Evolutionary conservation across 2,329 filamentous ascomycete species (phyloP).

Genomic region (Leptodontidium sp.): DNA sequence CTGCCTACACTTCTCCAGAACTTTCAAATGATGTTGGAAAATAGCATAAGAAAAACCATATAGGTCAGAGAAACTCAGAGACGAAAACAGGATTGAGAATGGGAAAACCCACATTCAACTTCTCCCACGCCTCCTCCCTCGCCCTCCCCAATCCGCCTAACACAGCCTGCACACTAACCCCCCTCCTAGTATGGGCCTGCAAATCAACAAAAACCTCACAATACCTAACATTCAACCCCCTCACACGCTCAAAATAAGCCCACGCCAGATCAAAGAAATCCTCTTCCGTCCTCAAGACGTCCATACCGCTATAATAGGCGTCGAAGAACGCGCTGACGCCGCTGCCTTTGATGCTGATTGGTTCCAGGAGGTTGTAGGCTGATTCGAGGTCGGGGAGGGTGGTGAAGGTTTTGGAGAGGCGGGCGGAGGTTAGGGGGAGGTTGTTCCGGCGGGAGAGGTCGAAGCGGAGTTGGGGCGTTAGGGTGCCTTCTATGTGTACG

Average conservation of each 20-base stretch:
- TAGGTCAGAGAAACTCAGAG: too few relatives aligned
- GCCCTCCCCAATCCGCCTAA: conserved; percentile 70
- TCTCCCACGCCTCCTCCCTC: conserved; percentile 62
- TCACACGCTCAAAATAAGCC: conserved; percentile 71
- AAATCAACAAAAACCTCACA: conserved; percentile 83
- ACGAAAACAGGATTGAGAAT: background rate
- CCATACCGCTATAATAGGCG: conserved; percentile 80
- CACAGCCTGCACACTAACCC: conserved; percentile 67
- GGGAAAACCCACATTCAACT: conserved; percentile 62
- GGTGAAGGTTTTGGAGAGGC: conserved; percentile 27
- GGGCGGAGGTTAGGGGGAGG: conserved; percentile 41
- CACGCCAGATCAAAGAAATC: conserved; percentile 78
- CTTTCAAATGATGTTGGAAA: too few relatives aligned
- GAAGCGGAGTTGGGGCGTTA: conserved; percentile 75
- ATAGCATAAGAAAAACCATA: too few relatives aligned
- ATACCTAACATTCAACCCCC: conserved; percentile 69
- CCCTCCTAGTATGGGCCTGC: conserved; percentile 72
- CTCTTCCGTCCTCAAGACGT: conserved; percentile 65
- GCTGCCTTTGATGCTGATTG: conserved; percentile 20
- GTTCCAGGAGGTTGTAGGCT: conserved; percentile 30
- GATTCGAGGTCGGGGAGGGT: conserved; percentile 30
- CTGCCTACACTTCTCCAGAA: too few relatives aligned
- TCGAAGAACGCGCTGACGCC: conserved; percentile 61
- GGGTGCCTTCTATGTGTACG: conserved; percentile 78
- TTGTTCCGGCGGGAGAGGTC: conserved; percentile 70